phyloP scores from a whole-genome alignment of 1,284 basidiomycete species.

The Cutaneotrichosporon arboriforme region DNA sequence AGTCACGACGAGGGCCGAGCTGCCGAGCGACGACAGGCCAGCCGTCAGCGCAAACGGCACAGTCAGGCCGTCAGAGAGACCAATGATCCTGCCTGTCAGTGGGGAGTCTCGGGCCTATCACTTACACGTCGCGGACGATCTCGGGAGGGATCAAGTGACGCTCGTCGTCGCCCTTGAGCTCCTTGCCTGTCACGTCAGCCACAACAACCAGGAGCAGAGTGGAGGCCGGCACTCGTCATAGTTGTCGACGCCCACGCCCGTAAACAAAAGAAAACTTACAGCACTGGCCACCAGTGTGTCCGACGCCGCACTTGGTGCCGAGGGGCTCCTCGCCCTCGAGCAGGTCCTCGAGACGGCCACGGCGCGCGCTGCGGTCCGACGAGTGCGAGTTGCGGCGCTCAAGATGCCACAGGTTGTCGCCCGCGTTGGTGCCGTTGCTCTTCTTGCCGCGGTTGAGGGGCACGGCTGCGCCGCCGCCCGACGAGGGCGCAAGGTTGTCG shows the following conservation, averaged over 20 bases:
- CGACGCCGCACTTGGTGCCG: conserved; percentile 39
- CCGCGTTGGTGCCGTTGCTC: conserved; percentile 1
- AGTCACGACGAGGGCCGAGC: conserved; percentile 79
- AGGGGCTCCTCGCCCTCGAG: conserved; percentile 35
- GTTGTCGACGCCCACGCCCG: background rate
- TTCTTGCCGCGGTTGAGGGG: conserved; percentile 16
- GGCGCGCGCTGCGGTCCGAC: conserved; percentile 11
- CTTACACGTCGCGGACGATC: conserved; percentile 49
- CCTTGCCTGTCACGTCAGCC: conserved; percentile 35
- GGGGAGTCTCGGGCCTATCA: conserved; percentile 4
- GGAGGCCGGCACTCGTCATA: background rate
- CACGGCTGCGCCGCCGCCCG: conserved; percentile 8
- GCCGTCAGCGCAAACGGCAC: conserved; percentile 82
- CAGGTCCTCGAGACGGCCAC: conserved; percentile 24
- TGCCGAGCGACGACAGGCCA: conserved; percentile 82
- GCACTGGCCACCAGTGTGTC: conserved; percentile 31
- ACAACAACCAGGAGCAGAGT: background rate
- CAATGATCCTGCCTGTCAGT: conserved; percentile 68
- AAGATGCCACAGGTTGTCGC: conserved; percentile 16
- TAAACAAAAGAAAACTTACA: too few relatives aligned
- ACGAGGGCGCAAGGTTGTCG: background rate
- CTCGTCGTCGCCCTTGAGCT: conserved; percentile 49
- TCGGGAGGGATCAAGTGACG: conserved; percentile 48
- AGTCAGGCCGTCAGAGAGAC: conserved; percentile 90
- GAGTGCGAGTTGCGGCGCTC: conserved; percentile 17